Base-by-base conservation (phyloP, 345 rosid species). In the Chamaenerion angustifolium region DNA sequence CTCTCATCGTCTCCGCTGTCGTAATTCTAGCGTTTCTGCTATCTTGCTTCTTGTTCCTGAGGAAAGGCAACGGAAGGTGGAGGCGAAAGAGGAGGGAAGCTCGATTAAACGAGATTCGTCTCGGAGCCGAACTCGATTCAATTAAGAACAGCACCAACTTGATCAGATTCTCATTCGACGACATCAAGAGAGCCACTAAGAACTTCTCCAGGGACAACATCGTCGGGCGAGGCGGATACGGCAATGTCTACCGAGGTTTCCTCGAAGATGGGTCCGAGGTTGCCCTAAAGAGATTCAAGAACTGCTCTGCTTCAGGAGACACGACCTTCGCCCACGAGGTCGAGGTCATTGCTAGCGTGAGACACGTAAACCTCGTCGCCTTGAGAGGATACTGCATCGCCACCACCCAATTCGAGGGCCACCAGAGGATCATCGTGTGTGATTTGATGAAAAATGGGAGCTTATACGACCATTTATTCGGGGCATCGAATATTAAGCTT, bases 251-350 rank as follows among this genome's bases (percentile, higher is more conserved):
- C 61, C 68, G 72, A 54, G 95, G 97, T 9, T 65, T 60, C 41
- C 62, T 85, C 67, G 59, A 53, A 1, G 88, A 89, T 55, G 95
- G 85, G 37, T 44, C 89, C 3, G 76, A 82, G 56, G 93, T 82
- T 56, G 97, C 97, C n/a, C 60, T 88, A 42, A 85, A 88, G 71
- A 71, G 97, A 77, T 85, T 88, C 69, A 88, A 88, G 75, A 88
- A 85, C 52, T 85, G 94, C 51, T 76, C 95, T 1, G 95, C 85
- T 2, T 61, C 77, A 0, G 97, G 97, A 13, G 97, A 88, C 45
- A 72, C 72, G 0, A 68, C 31, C 63, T 88, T 88, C 19, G 65
- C 74, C 1, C 97, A 88, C 45, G 95, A 88, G 54, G 83, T 85
- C 18, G 83, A 88, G 81, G 95, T 88, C 43, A 88, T 88, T 40